Percentiles rank a stretch among this genome's conserved stretches.
Evolutionary conservation across 2,329 filamentous ascomycete genomes (phyloP).

Genomic region (Exserohilum rostratum): DNA sequence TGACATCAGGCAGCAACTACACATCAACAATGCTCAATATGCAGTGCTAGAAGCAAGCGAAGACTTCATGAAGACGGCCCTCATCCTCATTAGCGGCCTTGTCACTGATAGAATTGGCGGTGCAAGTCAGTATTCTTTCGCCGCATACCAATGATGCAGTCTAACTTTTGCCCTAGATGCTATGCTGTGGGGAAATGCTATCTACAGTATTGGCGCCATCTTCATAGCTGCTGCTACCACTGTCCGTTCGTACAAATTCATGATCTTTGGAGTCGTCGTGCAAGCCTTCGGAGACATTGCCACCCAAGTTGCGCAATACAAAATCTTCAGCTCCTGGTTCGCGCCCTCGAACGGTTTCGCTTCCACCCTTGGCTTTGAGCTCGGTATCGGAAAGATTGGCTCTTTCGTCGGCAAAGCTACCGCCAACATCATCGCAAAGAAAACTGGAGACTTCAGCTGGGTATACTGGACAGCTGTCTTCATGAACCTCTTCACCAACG

Average conservation of each 20-base stretch:
- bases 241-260: slow-evolving; percentile 63
- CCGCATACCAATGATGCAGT: not conserved
- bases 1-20: slow-evolving; percentile 49
- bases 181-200: slow-evolving; percentile 66
- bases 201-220: slow-evolving; percentile 64
- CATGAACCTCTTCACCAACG: slow-evolving; percentile 69
- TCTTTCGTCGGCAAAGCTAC: slow-evolving; percentile 66
- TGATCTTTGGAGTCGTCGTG: slow-evolving; percentile 64
- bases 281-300: slow-evolving; percentile 67
- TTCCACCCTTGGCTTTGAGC: slow-evolving; percentile 65
- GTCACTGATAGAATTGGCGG: slow-evolving; percentile 66
- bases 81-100: slow-evolving; percentile 62
- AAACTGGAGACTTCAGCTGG: slow-evolving; percentile 66
- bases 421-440: slow-evolving; percentile 64
- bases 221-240: slow-evolving; percentile 64
- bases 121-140: slow-evolving; percentile 42
- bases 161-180: slow-evolving; percentile 45
- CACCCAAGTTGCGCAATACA: slow-evolving; percentile 69
- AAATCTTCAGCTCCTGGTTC: slow-evolving; percentile 70
- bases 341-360: slow-evolving; percentile 67
- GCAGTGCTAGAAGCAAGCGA: slow-evolving; percentile 65
- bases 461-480: slow-evolving; percentile 67
- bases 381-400: slow-evolving; percentile 66
- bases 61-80: slow-evolving; percentile 65
- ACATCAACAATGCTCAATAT: slow-evolving; percentile 66